Evolutionary conservation across 78 protist genomes (phyloP), one percentile per base, ranked within the genome.

Genomic region (Isochrysis galbana): DNA sequence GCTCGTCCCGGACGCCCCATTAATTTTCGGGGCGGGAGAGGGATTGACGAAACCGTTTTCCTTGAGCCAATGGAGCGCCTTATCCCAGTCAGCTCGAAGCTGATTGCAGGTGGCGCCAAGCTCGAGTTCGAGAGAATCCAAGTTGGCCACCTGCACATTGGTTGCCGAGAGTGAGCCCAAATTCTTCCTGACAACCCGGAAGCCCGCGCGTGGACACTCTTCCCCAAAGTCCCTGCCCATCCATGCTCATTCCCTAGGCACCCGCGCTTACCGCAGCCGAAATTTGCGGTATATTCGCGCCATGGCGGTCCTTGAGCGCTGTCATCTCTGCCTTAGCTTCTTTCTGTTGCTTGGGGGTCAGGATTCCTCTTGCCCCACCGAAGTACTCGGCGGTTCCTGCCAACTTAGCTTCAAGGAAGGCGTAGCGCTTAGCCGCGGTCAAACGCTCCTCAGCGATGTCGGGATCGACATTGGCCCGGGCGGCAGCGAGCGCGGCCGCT

Each of bases 291-390:
- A 69, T 34, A 11, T 17, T 32, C 45, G 11, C 38, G 10, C 90
- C 90, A 26, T 86, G 67, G 74, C 36, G 25, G 90, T 19, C 45
- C 32, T 29, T 29, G 26, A 87, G 4, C 32, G 3, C n/a, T 0
- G 38, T 17, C 90, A 87, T 10, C 90, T 87, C 90, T 5, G 34
- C 29, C 51, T 54, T 36, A 11, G 48, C 77, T 32, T 38, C 45
- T 77, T 87, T 87, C 46, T 25, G 90, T 22, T 55, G 74, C 90
- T 87, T 87, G 41, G 90, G 74, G 3, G 5, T 39, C 34, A 77
- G 61, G n/a, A n/a, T n/a, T n/a, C n/a, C n/a, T n/a, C n/a, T 14
- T 7, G 61, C 14, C 29, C 61, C 61, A 14, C 61, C 61, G 61
- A 51, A 51, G 61, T 51, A 7, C 36, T 29, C 36, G 41, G 77